Conservation (phyloP, 176 grass and related monocot species). For the Zizania latifolia region DNA sequence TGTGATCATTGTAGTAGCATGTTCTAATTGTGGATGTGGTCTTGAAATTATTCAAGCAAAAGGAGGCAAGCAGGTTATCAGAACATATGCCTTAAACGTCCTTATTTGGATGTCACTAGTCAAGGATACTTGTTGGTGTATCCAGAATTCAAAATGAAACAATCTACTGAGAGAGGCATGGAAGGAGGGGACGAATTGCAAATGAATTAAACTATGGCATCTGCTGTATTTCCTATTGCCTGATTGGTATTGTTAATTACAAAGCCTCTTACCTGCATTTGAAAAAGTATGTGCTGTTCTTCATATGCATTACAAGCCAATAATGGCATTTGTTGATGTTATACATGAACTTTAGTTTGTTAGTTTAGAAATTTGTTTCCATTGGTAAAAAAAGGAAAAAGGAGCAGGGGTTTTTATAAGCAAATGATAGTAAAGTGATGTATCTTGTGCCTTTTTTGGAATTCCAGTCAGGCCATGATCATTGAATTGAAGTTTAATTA, state of each 20-base stretch:
- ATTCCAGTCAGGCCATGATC: background rate
- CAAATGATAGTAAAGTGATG: background rate
- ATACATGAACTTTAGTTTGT: background rate
- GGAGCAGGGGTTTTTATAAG: background rate
- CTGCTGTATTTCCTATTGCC: background rate
- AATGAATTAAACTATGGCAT: background rate
- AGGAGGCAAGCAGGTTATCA: background rate
- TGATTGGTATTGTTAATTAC: background rate
- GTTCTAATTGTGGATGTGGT: background rate
- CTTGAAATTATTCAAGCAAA: background rate
- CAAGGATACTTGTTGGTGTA: background rate
- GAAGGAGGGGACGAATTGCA: too few species aligned
- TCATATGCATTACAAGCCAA: background rate
- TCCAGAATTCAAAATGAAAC: slow-evolving; percentile 1
- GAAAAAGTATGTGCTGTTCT: background rate
- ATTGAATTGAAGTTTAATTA: background rate
- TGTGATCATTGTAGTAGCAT: background rate
- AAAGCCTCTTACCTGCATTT: background rate
- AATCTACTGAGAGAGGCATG: background rate
- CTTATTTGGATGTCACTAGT: background rate
- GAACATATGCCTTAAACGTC: background rate
- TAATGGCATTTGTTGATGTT: background rate
- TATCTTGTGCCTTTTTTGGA: background rate
- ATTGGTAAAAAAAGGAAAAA: background rate
- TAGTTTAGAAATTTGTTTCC: background rate